Evolutionary conservation across 441 rosid species (phyloP).

Genomic region (Arabidopsis hybrid): DNA sequence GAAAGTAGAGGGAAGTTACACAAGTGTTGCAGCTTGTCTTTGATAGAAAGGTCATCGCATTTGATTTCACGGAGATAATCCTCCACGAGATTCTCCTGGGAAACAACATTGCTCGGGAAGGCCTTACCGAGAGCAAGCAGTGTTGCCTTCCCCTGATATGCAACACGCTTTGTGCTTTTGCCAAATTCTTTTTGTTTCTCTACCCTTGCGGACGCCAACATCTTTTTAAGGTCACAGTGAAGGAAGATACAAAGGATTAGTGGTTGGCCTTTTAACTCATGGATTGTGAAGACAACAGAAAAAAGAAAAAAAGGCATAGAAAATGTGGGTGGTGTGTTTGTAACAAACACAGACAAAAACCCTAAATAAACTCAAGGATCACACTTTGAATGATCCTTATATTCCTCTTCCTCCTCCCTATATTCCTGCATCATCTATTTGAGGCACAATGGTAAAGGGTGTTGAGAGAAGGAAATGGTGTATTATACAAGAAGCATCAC

Average conservation of each 20-base stretch:
- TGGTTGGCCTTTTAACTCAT: constrained; percentile 23
- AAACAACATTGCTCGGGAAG: constrained; percentile 80
- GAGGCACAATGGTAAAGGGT: neutral
- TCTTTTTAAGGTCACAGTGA: constrained; percentile 28
- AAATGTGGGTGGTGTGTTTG: constrained; percentile 40
- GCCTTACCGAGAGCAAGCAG: constrained; percentile 90
- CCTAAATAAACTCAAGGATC: constrained; percentile 33
- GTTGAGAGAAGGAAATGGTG: neutral
- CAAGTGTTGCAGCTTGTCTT: constrained; percentile 80
- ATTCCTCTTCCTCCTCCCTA: neutral
- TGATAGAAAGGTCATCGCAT: constrained; percentile 69
- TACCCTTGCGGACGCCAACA: constrained; percentile 49
- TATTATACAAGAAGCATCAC: constrained; percentile 5
- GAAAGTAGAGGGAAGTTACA: constrained; percentile 50
- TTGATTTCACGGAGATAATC: constrained; percentile 86
- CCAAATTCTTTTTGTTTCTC: constrained; percentile 32
- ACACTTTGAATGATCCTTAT: constrained; percentile 24
- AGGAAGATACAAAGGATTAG: constrained; percentile 23
- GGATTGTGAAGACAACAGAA: neutral
- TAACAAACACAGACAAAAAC: constrained; percentile 41
- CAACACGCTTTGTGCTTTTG: constrained; percentile 47
- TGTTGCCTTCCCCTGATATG: constrained; percentile 79
- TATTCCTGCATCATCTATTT: neutral
- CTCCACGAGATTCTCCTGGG: constrained; percentile 86
- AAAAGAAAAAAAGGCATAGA: neutral